These are phyloP conservation scores for Coemansia sp. DNA, from an alignment of 192 early-diverging fungal species.

Conservation along the genomic window DNA sequence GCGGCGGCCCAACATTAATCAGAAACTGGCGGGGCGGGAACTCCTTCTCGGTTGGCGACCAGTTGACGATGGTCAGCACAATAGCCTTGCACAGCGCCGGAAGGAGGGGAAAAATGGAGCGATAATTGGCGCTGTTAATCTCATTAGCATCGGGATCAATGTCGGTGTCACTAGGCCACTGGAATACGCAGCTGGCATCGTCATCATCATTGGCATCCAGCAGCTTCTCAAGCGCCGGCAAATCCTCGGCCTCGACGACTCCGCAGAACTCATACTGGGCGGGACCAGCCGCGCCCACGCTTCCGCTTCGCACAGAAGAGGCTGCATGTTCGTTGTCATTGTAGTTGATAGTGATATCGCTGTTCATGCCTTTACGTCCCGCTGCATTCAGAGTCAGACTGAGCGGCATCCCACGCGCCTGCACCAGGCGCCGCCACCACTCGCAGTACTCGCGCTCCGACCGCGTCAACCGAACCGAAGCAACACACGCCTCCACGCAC, in stretches of 20 bases:
- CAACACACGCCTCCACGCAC: slow-evolving; percentile 19
- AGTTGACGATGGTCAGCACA: slow-evolving; percentile 39
- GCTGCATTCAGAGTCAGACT: slow-evolving; percentile 37
- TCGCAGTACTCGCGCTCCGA: slow-evolving; percentile 54
- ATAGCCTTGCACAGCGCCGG: slow-evolving; percentile 33
- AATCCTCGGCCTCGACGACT: slow-evolving; percentile 46
- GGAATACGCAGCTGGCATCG: neutral
- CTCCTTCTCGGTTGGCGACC: slow-evolving; percentile 49
- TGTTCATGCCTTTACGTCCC: slow-evolving; percentile 11
- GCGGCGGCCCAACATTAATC: slow-evolving; percentile 17
- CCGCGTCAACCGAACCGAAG: slow-evolving; percentile 21
- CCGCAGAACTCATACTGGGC: slow-evolving; percentile 41
- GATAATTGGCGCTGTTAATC: slow-evolving; percentile 18
- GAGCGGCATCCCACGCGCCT: slow-evolving; percentile 40
- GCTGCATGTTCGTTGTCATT: neutral
- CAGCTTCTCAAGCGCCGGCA: slow-evolving; percentile 33
- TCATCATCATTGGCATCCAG: slow-evolving; percentile 19
- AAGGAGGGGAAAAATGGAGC: slow-evolving; percentile 43
- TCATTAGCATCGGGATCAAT: slow-evolving; percentile 3
- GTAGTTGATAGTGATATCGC: slow-evolving; percentile 47
- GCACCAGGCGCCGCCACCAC: slow-evolving; percentile 51
- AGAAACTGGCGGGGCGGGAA: slow-evolving; percentile 31
- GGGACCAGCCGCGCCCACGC: neutral
- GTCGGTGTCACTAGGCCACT: slow-evolving; percentile 31
- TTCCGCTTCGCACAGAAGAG: neutral